A percentile compares a stretch with the other conserved stretches of the same genome.
Evolutionary conservation across 805 yeast genomes (phyloP).

Genomic region (Isabelozyma heimii): DNA sequence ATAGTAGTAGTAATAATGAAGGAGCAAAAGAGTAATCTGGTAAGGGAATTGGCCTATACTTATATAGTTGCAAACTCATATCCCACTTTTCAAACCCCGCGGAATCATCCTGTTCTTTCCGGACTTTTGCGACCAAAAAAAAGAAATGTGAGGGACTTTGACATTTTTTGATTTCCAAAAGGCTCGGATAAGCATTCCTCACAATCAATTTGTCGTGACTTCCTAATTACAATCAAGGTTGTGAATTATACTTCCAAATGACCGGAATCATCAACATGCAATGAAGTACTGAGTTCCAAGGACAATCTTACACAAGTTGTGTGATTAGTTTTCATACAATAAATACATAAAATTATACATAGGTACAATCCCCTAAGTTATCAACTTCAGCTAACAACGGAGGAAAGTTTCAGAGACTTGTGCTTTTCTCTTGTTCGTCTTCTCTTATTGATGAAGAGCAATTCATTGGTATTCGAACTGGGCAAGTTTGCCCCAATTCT

Average conservation of each 20-base stretch:
- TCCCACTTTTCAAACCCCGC: neutral
- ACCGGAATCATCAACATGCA: too few relatives aligned
- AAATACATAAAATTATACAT: neutral
- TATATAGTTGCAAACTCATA: neutral
- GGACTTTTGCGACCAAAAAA: neutral
- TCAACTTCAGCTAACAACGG: neutral
- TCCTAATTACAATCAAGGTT: too few relatives aligned
- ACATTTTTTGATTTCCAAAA: neutral
- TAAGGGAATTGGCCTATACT: neutral
- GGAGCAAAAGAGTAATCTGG: too few relatives aligned
- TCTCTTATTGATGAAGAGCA: constrained; percentile 53
- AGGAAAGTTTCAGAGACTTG: neutral
- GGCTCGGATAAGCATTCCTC: neutral
- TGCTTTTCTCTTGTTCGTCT: constrained; percentile 21
- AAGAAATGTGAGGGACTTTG: neutral
- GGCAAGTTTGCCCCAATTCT: constrained; percentile 4
- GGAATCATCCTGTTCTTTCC: neutral
- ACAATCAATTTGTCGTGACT: neutral
- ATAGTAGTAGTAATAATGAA: neutral
- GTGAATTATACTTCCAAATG: too few relatives aligned
- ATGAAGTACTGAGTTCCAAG: too few relatives aligned
- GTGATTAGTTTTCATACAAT: too few relatives aligned
- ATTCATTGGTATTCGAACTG: constrained; percentile 37
- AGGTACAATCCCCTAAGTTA: neutral
- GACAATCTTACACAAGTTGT: too few relatives aligned